phyloP scores from a whole-genome alignment of 345 rosid species.

The Aquilaria malaccensis region DNA sequence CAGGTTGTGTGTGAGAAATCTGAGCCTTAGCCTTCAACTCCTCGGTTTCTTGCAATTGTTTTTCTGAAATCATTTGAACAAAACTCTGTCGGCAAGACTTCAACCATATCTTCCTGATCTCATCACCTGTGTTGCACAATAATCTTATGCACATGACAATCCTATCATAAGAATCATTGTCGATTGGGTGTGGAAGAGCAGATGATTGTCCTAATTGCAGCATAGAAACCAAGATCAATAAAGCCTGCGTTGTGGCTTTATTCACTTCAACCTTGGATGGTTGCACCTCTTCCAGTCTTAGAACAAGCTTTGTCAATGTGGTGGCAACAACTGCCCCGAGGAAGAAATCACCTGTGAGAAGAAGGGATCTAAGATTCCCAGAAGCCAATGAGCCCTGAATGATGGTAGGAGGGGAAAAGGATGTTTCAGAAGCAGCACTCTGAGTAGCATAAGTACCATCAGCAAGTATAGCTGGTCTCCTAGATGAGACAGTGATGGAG shows the following conservation, averaged over 20 bases:
- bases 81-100: conserved; percentile 88
- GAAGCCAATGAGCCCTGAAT: conserved; percentile 65
- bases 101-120: conserved; percentile 81
- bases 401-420: conserved; percentile 57
- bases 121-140: conserved; percentile 76
- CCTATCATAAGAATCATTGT: conserved; percentile 86
- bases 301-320: conserved; percentile 81
- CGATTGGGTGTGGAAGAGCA: conserved; percentile 88
- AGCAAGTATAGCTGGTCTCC: conserved; percentile 71
- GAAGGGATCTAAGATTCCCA: conserved; percentile 84
- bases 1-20: conserved; percentile 91
- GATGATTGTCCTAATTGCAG: conserved; percentile 91
- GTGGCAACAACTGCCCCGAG: conserved; percentile 97
- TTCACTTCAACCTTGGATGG: conserved; percentile 72
- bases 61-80: conserved; percentile 92
- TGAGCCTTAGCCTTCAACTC: conserved; percentile 93
- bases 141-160: conserved; percentile 73
- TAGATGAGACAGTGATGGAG: conserved; percentile 51
- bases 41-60: conserved; percentile 75
- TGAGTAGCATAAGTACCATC: conserved; percentile 89
- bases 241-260: conserved; percentile 48
- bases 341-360: conserved; percentile 93
- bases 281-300: conserved; percentile 95
- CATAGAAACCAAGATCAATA: conserved; percentile 88
- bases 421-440: conserved; percentile 81